Evolutionary conservation across 139 green algal genomes (phyloP).

Genomic region (Klebsormidium nitens): DNA sequence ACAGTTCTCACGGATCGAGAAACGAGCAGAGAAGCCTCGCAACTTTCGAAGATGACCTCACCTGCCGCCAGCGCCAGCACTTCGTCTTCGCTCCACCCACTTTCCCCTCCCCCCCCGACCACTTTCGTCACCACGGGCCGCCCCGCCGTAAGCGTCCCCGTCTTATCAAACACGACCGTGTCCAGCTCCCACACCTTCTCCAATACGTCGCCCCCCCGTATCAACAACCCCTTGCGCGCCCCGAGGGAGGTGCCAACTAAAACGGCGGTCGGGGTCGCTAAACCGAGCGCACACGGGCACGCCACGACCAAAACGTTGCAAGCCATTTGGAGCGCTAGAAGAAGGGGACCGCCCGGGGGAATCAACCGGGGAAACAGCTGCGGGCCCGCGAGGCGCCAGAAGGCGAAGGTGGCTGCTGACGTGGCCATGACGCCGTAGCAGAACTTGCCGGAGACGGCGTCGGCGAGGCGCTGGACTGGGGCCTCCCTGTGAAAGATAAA

Average conservation of each 20-base stretch:
- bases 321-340: constrained; percentile 74
- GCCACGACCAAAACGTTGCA: constrained; percentile 90
- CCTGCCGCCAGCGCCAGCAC: constrained; percentile 64
- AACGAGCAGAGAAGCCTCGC: too few species aligned
- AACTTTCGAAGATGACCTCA: too few species aligned
- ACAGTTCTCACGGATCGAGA: too few species aligned
- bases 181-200: constrained; percentile 66
- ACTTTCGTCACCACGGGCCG: constrained; percentile 28
- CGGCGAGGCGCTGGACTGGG: constrained; percentile 84
- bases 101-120: not conserved
- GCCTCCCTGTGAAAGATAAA: too few species aligned
- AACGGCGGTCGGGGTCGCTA: constrained; percentile 91
- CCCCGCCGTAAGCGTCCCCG: constrained; percentile 86
- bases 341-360: constrained; percentile 33
- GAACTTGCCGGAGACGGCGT: constrained; percentile 77
- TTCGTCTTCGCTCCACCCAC: constrained; percentile 16
- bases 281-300: constrained; percentile 92
- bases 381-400: constrained; percentile 59
- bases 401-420: constrained; percentile 71
- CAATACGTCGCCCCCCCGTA: constrained; percentile 80
- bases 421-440: constrained; percentile 85
- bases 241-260: constrained; percentile 72
- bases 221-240: constrained; percentile 72
- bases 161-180: constrained; percentile 92
- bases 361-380: constrained; percentile 24